phyloP scores from a whole-genome alignment of 1,284 basidiomycete species.

The Porodaedalea pini region DNA sequence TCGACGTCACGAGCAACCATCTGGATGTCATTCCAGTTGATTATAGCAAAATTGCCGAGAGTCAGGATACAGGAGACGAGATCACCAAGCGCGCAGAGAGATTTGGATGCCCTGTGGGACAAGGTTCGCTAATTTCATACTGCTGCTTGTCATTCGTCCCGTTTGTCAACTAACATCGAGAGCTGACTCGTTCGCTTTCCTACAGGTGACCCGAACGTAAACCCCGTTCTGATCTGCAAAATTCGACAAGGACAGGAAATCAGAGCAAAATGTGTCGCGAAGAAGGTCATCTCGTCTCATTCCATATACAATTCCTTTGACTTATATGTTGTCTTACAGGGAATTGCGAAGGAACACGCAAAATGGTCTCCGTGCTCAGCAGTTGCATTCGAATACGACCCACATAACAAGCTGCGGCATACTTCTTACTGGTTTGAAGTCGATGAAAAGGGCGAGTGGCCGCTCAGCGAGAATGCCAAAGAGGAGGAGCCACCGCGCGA shows the following conservation, averaged over 20 bases:
- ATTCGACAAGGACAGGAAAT: conserved; percentile 94
- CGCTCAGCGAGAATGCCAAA: conserved; percentile 72
- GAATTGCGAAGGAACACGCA: conserved; percentile 97
- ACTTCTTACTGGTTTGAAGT: conserved; percentile 95
- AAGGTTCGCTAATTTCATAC: conserved; percentile 46
- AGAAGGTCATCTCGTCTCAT: conserved; percentile 60
- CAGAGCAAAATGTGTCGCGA: conserved; percentile 83
- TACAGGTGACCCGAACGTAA: conserved; percentile 54
- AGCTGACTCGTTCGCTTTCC: background rate
- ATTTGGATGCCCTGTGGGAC: conserved; percentile 87
- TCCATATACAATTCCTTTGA: too few species aligned
- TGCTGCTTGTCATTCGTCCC: background rate
- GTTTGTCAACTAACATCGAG: background rate
- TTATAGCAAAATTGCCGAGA: conserved; percentile 20
- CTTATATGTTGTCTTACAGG: conserved; percentile 45
- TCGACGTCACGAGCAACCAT: conserved; percentile 81
- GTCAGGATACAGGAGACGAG: conserved; percentile 58
- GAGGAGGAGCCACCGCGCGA: conserved; percentile 82
- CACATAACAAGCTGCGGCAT: conserved; percentile 94
- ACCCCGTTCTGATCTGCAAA: conserved; percentile 86
- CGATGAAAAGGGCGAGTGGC: conserved; percentile 79
- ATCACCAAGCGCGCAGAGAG: conserved; percentile 66
- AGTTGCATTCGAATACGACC: conserved; percentile 97
- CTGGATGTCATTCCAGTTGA: conserved; percentile 54
- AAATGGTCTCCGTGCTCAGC: conserved; percentile 99